Conservation (phyloP, 2,329 filamentous ascomycete genomes). For the Xylariaceae sp. region DNA sequence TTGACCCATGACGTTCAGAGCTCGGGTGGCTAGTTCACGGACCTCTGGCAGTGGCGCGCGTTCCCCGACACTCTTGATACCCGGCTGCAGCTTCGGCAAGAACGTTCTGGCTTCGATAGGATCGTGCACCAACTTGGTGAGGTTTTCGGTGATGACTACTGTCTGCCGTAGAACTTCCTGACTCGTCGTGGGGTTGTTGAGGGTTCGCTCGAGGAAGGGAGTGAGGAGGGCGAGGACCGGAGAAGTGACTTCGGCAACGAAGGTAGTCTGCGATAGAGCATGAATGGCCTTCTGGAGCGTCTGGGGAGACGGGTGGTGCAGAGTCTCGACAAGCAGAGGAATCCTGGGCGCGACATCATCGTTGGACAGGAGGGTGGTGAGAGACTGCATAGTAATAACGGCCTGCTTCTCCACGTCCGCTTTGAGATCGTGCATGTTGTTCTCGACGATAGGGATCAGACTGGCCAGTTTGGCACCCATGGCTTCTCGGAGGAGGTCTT, state of each 20-base stretch:
- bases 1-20: constrained; percentile 80
- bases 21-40: constrained; percentile 76
- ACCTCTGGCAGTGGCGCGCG: constrained; percentile 92
- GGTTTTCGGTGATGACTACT: constrained; percentile 92
- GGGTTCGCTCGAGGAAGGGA: constrained; percentile 84
- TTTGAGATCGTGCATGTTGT: constrained; percentile 96
- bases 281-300: constrained; percentile 94
- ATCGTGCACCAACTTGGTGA: constrained; percentile 95
- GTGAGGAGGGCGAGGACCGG: constrained; percentile 92
- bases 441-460: constrained; percentile 85
- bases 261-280: constrained; percentile 94
- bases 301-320: constrained; percentile 86
- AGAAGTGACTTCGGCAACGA: constrained; percentile 91
- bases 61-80: constrained; percentile 81
- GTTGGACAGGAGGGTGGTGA: constrained; percentile 87
- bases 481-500: constrained; percentile 81
- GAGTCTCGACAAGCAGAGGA: constrained; percentile 84
- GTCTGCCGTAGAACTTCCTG: constrained; percentile 95
- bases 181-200: constrained; percentile 83
- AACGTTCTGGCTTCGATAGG: constrained; percentile 92
- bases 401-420: constrained; percentile 80
- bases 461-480: constrained; percentile 84
- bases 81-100: constrained; percentile 87
- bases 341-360: constrained; percentile 93
- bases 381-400: constrained; percentile 82